Evolutionary conservation across 2,329 filamentous ascomycete species (phyloP).

Genomic region (Penicillium frequentans): DNA sequence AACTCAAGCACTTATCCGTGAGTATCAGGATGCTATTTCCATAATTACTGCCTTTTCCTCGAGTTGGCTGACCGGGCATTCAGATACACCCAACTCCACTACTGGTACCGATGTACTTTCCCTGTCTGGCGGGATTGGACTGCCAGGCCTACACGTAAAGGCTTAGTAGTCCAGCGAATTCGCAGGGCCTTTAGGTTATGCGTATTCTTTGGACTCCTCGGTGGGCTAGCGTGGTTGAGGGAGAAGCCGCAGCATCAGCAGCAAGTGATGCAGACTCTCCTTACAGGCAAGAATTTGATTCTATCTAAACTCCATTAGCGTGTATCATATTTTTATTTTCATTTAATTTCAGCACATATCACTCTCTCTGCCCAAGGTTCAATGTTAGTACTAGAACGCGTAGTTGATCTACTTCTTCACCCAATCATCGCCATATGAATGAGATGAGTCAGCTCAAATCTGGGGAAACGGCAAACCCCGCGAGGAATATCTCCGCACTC

Average conservation of each 20-base stretch:
- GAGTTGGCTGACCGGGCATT: constrained; percentile 9
- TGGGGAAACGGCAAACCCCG: constrained; percentile 35
- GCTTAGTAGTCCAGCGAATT: constrained; percentile 35
- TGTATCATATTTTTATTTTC: background rate
- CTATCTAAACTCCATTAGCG: background rate
- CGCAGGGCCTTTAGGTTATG: constrained; percentile 19
- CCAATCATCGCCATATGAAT: constrained; percentile 10
- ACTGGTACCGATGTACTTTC: constrained; percentile 52
- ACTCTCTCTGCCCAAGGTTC: background rate
- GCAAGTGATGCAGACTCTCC: constrained; percentile 9
- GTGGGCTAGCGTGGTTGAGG: constrained; percentile 15
- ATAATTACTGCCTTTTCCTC: too few relatives aligned
- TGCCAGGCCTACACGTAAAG: constrained; percentile 52
- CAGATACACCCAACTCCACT: constrained; percentile 54
- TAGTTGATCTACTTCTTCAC: background rate
- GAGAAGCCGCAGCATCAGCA: constrained; percentile 9
- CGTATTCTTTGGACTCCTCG: constrained; percentile 17
- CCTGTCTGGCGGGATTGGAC: constrained; percentile 57
- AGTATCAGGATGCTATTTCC: constrained; percentile 12
- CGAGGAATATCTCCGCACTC: constrained; percentile 41
- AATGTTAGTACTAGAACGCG: background rate
- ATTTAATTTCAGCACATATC: background rate
- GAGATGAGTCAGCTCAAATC: constrained; percentile 27
- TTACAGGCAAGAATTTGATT: constrained; percentile 12
- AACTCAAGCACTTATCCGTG: constrained; percentile 51